Conservation (phyloP, 768 basidiomycete species). For the Termitomyces sp. region DNA sequence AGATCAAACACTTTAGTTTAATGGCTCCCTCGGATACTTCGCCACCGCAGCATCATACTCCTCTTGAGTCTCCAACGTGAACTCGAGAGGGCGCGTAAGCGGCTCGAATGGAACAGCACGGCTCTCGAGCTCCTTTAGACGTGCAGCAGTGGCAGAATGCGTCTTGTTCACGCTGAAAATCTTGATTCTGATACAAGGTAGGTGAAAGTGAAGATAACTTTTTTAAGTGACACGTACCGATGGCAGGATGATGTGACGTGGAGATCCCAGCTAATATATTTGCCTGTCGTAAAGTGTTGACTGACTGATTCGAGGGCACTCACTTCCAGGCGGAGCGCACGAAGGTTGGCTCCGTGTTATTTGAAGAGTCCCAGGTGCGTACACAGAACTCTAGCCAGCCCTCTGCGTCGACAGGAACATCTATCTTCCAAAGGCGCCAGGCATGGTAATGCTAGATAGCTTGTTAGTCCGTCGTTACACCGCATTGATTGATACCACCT, state of each 20-base stretch:
- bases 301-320: slow-evolving; percentile 12
- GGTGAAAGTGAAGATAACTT: neutral
- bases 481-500: slow-evolving; percentile 21
- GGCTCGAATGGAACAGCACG: slow-evolving; percentile 35
- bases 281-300: neutral
- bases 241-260: slow-evolving; percentile 52
- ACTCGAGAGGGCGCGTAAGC: slow-evolving; percentile 35
- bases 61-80: slow-evolving; percentile 26
- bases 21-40: slow-evolving; percentile 27
- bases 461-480: neutral
- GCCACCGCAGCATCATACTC: slow-evolving; percentile 22
- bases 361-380: slow-evolving; percentile 53
- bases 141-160: slow-evolving; percentile 34
- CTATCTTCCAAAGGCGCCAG: slow-evolving; percentile 49
- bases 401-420: slow-evolving; percentile 47
- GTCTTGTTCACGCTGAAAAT: slow-evolving; percentile 46
- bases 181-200: slow-evolving; percentile 33
- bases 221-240: slow-evolving; percentile 11
- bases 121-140: slow-evolving; percentile 34
- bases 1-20: slow-evolving; percentile 14
- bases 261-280: slow-evolving; percentile 36
- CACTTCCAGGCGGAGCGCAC: slow-evolving; percentile 54
- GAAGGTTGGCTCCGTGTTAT: slow-evolving; percentile 52
- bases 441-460: slow-evolving; percentile 42
- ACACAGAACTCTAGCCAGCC: slow-evolving; percentile 55